Evolutionary conservation across 306 rosid species (phyloP), one percentile per base, ranked within the genome.

Genomic region (Psophocarpus tetragonolobus): DNA sequence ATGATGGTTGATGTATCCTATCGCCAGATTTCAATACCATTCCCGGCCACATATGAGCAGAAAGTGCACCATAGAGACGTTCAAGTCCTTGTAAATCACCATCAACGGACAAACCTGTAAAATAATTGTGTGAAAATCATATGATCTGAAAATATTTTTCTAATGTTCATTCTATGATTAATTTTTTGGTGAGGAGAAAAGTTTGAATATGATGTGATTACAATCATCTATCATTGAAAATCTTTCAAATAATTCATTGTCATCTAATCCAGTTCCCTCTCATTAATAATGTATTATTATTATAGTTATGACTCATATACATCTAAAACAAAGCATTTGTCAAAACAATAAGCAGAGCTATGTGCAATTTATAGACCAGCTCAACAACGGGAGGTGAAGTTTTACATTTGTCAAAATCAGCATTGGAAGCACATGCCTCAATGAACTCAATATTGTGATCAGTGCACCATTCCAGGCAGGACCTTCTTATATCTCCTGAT

Each of bases 21-120:
- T 88, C 87, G 27, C 97, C 98, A 20, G 96, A 87, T 79, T 94
- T 94, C 44, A 94, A 82, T 71, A 89, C 71, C 97, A 94, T 94
- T 82, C 98, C 97, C 71, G 98, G 90, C 98, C 97, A 94, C 92
- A 92, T 87, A 83, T 94, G 90, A 77, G 98, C 97, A 50, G 92
- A 87, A 78, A 92, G 97, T 80, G 97, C 98, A 63, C 96, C 98
- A 47, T 72, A 80, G 62, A 92, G 87, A 53, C 98, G 93, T 53
- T 89, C 96, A 83, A 94, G 88, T 81, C 98, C 97, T 83, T 92
- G 98, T 72, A 87, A 88, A 86, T 94, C 98, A 26, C 96, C 92
- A 63, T 92, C 85, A 33, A 87, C 70, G 17, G 97, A 94, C 73
- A 94, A 84, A 75, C 98, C 97, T 94, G 91, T 74, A 67, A 68